Evolutionary conservation across 2,329 filamentous ascomycete species (phyloP), one percentile per base, ranked within the genome.

Genomic region (Dichotomopilus funicola): DNA sequence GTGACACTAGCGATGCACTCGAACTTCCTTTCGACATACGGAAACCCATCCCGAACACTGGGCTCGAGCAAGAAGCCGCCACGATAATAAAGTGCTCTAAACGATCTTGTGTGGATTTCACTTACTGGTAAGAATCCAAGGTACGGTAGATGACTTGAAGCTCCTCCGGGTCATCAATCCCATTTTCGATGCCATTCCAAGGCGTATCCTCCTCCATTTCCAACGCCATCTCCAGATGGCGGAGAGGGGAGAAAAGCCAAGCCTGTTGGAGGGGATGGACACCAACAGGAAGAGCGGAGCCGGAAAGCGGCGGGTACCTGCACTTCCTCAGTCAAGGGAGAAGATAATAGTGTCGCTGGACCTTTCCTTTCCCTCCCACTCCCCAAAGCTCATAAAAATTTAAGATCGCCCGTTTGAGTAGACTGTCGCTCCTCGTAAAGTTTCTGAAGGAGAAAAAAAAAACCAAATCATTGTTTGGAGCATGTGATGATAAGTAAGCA

Each of bases 81-180:
- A 27, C 19, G 19, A 27, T 27, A 27, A 27, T 27, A 27, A 27
- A 27, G 3, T 27, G 19, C 19, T 27, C 19, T 27, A 27, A 42
- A 12, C 40, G 10, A 42, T 42, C 31, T n/a, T 31, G 37, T 37
- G 35, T 33, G 33, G 43, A 49, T 36, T 12, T 36, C 40, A 79
- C 86, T 72, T 77, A 96, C 91, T 86, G 80, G 71, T 94, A 97
- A 9, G 92, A 96, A 73, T 96, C 90, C 52, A 97, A 73, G 2
- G 91, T 86, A 50, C 84, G 85, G 69, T 88, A 89, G 8, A 97
- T 79, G 49, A 95, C 90, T 59, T 79, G 79, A 49, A 84, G 77
- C 72, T 99, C 92, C 61, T 95, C 90, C 0, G 85, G 83, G 64
- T 96, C 91, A 8, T 82, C 75, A 49, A 87, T 77, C 12, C 82